Evolutionary conservation across 305 asterid species (phyloP), one percentile per base, ranked within the genome.

Genomic region (Plantago coronopus): DNA sequence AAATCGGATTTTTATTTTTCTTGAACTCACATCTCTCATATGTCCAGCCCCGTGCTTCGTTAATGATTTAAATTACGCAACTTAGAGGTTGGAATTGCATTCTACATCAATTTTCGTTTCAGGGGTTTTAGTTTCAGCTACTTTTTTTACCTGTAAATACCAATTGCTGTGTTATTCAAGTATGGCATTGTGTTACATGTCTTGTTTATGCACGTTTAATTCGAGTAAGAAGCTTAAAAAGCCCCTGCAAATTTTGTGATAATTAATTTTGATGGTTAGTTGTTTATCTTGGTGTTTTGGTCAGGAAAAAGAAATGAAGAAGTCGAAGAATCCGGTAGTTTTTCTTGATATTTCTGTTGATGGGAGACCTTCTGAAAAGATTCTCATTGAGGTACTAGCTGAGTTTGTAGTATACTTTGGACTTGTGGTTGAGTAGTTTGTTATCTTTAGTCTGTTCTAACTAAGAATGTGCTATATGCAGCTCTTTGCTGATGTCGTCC

Each of bases 401-500:
- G 47, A 48, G 57, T 47, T 38, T 53, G 45, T 38, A 40, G 20
- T 43, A 19, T 48, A 34, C 47, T 63, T 29, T 12, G 63, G 27
- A 56, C 43, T 38, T 67, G 15, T 57, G 56, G 7, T 20, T 20
- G 25, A 12, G 17, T 14, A 44, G 29, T 19, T 57, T 21, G 48
- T 29, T 57, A 25, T 59, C 46, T 8, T 50, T 50, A 37, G 18
- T 25, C 0, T 8, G 42, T 34, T 69, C 67, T 69, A 61, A 60
- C 48, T 44, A 31, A 17, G 14, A 44, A 69, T 67, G 22, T 60
- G 55, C 57, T 51, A 17, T 43, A 65, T 83, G 85, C 87, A 91
- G 98, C 75, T 91, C 72, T 89, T 83, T 82, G 90, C 97, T 34
- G 95, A 89, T 76, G 74, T 69, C 69, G 98, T 86, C 68, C 98